Conservation (phyloP, 2,329 filamentous ascomycete genomes). For the Colletotrichum filicis region DNA sequence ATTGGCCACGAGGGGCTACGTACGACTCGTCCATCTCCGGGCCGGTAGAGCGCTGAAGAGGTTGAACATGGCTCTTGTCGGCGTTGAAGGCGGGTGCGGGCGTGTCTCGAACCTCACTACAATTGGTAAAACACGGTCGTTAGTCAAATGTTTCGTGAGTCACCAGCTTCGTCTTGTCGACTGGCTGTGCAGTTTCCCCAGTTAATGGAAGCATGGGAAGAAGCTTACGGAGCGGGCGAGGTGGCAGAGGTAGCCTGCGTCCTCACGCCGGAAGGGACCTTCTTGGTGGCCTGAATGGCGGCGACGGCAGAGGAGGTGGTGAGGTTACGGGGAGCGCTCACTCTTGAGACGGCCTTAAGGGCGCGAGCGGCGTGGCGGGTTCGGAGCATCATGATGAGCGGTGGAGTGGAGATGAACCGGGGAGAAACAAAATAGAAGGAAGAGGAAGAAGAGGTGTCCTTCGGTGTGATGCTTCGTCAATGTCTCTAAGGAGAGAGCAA, state of each 20-base stretch:
- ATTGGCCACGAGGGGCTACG: constrained; percentile 45
- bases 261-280: constrained; percentile 53
- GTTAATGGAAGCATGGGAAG: neutral
- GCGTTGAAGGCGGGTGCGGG: constrained; percentile 73
- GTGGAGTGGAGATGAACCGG: constrained; percentile 27
- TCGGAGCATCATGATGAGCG: constrained; percentile 56
- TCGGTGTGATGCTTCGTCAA: constrained; percentile 29
- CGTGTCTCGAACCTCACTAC: constrained; percentile 65
- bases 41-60: constrained; percentile 69
- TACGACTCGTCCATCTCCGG: constrained; percentile 85
- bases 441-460: constrained; percentile 20
- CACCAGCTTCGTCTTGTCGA: neutral
- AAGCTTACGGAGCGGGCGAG: constrained; percentile 64
- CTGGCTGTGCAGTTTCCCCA: neutral
- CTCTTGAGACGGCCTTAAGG: constrained; percentile 55
- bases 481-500: neutral
- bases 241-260: constrained; percentile 61
- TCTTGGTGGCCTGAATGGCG: constrained; percentile 50
- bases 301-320: constrained; percentile 51
- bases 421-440: constrained; percentile 20
- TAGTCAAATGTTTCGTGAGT: constrained; percentile 28
- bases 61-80: constrained; percentile 71
- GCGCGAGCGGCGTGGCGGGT: constrained; percentile 59
- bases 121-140: constrained; percentile 37
- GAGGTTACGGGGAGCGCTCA: constrained; percentile 49